Base-by-base conservation (phyloP, 805 yeast species). In the Zygosaccharomyces siamensis region DNA sequence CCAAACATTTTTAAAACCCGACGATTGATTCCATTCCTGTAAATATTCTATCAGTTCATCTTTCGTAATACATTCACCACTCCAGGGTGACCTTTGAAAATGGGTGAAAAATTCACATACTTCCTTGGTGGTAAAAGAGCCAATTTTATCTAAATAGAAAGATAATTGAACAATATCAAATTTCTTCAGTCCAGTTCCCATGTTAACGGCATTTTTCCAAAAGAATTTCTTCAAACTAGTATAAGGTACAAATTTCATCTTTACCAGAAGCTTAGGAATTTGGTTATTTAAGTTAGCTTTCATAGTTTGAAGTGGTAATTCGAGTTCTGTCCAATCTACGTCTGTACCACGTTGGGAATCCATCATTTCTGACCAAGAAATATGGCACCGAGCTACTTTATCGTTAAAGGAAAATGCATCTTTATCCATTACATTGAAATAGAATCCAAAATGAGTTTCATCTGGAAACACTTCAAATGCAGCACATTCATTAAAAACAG, bases 391-490 rank as follows among this genome's bases (percentile, higher is more conserved):
- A 6, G 95, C 96, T 10, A 93, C 88, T 39, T 81, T 77, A 59
- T 92, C 97, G 64, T 93, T 89, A 54, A 77, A 82, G 0, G 97
- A 82, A 51, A 90, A 76, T 30, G 80, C 77, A 64, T 92, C 99
- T 55, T 84, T 86, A 64, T 92, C 99, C 62, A 89, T 70, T 3
- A 93, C 82, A 24, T 83, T 76, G 60, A 92, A 82, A 46, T 78
- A 77, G 43, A 93, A 69, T 45, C 83, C 78, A 62, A 75, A 92
- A 53, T 75, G 76, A 23, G 69, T 67, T 61, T 92, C 97, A 52
- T 76, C 77, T 3, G 80, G 75, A 31, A 79, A 71, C 0, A 92
- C 78, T 53, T 89, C 95, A 62, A 92, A 85, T 1, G 92, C 83
- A 18, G 90, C 67, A 54, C 84, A 72, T 64, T 90, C 95, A 58